These are phyloP conservation scores for Neofusicoccum laricinum DNA, from an alignment of 2,329 filamentous ascomycete species.

Conservation along the genomic window DNA sequence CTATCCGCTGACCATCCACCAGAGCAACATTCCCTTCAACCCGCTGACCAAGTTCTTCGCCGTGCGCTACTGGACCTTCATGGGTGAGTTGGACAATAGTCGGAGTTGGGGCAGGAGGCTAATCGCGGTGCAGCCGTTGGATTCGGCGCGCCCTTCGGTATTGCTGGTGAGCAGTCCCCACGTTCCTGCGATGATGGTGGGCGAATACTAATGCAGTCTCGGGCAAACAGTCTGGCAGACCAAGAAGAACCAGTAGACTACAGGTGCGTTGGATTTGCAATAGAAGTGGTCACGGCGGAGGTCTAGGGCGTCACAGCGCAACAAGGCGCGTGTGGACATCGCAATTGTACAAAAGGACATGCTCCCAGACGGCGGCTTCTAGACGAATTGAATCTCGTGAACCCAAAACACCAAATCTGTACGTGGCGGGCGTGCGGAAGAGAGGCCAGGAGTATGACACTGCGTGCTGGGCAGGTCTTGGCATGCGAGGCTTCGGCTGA, in stretches of 20 bases:
- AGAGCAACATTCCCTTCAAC: constrained; percentile 96
- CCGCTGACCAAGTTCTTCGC: constrained; percentile 83
- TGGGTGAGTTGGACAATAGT: constrained; percentile 50
- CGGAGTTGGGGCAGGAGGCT: constrained; percentile 16
- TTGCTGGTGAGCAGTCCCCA: constrained; percentile 57
- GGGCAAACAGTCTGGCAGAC: constrained; percentile 60
- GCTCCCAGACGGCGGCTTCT: not conserved
- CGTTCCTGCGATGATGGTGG: not conserved
- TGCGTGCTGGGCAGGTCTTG: not conserved
- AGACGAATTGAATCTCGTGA: constrained; percentile 14
- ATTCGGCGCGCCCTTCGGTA: constrained; percentile 40
- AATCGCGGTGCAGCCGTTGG: constrained; percentile 14
- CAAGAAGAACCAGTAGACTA: constrained; percentile 54
- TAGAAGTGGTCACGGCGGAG: not conserved
- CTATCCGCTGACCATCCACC: constrained; percentile 54
- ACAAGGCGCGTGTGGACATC: not conserved
- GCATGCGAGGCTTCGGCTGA: constrained; percentile 16
- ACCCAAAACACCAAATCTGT: not conserved
- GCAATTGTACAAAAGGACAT: constrained; percentile 11
- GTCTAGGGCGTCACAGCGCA: not conserved
- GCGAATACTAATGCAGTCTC: not conserved
- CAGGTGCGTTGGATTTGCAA: not conserved
- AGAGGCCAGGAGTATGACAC: not conserved
- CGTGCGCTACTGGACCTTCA: constrained; percentile 78
- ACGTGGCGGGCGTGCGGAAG: not conserved